Percentiles rank a stretch among this genome's conserved stretches.
These are phyloP conservation scores for Sarocladium brachiariae DNA, from an alignment of 2,329 filamentous ascomycete genomes.

Conservation along the genomic window DNA sequence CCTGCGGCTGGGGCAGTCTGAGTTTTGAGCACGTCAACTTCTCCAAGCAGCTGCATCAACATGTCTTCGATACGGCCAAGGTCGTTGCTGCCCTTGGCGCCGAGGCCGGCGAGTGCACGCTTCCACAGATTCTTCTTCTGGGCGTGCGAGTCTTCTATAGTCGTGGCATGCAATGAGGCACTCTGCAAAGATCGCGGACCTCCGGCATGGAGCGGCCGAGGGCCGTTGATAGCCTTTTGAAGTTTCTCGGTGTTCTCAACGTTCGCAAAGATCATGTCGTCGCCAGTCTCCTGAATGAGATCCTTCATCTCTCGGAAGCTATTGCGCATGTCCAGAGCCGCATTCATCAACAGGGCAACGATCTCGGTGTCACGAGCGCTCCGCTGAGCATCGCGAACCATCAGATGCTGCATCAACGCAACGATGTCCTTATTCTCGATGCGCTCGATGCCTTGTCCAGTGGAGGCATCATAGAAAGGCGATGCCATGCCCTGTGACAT, in stretches of 20 bases:
- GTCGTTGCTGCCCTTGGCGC: constrained; percentile 81
- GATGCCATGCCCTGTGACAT: constrained; percentile 89
- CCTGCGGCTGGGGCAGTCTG: constrained; percentile 38
- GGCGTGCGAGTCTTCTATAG: constrained; percentile 49
- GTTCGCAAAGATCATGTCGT: constrained; percentile 79
- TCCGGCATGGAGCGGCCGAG: constrained; percentile 70
- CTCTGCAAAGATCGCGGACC: constrained; percentile 53
- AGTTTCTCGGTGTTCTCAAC: constrained; percentile 86
- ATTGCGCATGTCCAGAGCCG: constrained; percentile 92
- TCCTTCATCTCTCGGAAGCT: constrained; percentile 94
- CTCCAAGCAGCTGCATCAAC: constrained; percentile 84
- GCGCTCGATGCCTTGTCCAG: constrained; percentile 77
- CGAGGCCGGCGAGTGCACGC: constrained; percentile 84
- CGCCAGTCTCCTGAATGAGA: constrained; percentile 75
- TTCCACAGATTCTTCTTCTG: constrained; percentile 95
- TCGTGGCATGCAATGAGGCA: constrained; percentile 47
- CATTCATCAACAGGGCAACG: constrained; percentile 84
- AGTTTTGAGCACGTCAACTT: constrained; percentile 77
- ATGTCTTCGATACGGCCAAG: constrained; percentile 83
- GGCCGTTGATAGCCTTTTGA: constrained; percentile 75
- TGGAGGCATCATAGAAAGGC: constrained; percentile 84
- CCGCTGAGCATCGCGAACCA: constrained; percentile 91
- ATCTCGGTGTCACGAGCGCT: constrained; percentile 97
- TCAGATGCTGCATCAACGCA: constrained; percentile 96
- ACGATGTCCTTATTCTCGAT: constrained; percentile 97